Conservation (phyloP, 2,329 filamentous ascomycete species). For the Ophiosphaerella korrae region DNA sequence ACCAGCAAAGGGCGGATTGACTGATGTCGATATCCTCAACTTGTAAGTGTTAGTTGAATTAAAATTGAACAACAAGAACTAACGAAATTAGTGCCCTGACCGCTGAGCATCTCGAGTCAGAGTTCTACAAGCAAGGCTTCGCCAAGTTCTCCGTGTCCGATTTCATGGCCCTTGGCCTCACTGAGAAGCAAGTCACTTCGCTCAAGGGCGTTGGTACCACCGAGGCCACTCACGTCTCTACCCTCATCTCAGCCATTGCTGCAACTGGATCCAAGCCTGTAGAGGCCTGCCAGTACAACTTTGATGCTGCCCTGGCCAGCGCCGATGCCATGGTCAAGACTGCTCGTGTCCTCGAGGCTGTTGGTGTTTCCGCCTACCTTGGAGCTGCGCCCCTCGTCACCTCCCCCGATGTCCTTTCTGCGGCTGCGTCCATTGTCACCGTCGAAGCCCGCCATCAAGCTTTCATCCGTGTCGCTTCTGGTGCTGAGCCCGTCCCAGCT, state of each 20-base stretch:
- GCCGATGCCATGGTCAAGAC: conserved; percentile 71
- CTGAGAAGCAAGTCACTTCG: conserved; percentile 60
- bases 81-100: conserved; percentile 66
- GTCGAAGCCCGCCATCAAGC: conserved; percentile 76
- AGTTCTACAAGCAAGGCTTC: conserved; percentile 75
- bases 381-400: conserved; percentile 71
- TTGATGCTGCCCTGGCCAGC: conserved; percentile 63
- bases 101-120: conserved; percentile 74
- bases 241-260: conserved; percentile 65
- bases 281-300: conserved; percentile 73
- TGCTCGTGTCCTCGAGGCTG: conserved; percentile 72
- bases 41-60: conserved; percentile 50
- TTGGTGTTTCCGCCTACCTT: conserved; percentile 74
- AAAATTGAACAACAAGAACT: conserved; percentile 28
- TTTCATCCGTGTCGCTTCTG: conserved; percentile 67
- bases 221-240: conserved; percentile 66
- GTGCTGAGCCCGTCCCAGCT: conserved; percentile 65
- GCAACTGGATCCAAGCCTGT: conserved; percentile 69
- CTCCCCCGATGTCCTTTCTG: conserved; percentile 64
- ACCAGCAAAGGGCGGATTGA: conserved; percentile 43
- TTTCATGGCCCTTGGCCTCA: conserved; percentile 68
- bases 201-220: conserved; percentile 66
- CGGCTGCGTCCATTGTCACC: conserved; percentile 72
- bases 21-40: conserved; percentile 59
- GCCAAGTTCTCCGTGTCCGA: conserved; percentile 67